Percentiles rank a stretch among this genome's conserved stretches.
Evolutionary conservation across 225 moss, liverwort and hornwort genomes (phyloP).

Genomic region (Rhytidiadelphus loreus): DNA sequence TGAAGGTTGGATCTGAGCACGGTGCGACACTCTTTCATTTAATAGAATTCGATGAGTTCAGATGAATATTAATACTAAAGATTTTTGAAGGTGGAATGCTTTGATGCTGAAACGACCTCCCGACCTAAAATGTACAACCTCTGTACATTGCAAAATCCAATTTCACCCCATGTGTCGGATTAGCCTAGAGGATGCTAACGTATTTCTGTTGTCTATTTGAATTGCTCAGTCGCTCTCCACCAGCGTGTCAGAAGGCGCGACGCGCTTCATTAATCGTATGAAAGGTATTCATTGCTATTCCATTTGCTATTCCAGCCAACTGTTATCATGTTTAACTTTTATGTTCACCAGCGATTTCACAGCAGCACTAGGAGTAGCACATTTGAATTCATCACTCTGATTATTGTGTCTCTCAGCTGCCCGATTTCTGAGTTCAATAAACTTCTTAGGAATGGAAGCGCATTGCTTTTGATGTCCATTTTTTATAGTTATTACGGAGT

Average conservation of each 20-base stretch:
- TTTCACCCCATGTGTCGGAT: background rate
- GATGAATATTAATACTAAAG: background rate
- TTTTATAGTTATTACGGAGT: background rate
- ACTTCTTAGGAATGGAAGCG: background rate
- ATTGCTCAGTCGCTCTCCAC: conserved; percentile 38
- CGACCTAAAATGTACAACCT: background rate
- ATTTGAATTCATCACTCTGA: background rate
- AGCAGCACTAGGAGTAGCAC: background rate
- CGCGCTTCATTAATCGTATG: conserved; percentile 44
- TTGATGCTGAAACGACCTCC: background rate
- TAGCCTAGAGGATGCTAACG: background rate
- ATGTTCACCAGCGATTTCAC: background rate
- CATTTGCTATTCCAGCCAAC: background rate
- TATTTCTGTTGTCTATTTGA: background rate
- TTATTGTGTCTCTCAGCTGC: background rate
- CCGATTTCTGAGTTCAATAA: background rate
- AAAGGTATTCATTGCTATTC: conserved; percentile 18
- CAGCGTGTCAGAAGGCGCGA: conserved; percentile 35
- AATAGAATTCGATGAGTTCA: background rate
- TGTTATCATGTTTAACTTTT: background rate
- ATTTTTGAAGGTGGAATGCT: background rate
- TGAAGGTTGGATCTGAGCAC: background rate
- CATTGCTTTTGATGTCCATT: background rate
- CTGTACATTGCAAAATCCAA: background rate
- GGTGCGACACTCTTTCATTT: background rate